These are phyloP conservation scores for Teratosphaeria epicoccoides DNA, from an alignment of 2,329 filamentous ascomycete species.

Conservation along the genomic window DNA sequence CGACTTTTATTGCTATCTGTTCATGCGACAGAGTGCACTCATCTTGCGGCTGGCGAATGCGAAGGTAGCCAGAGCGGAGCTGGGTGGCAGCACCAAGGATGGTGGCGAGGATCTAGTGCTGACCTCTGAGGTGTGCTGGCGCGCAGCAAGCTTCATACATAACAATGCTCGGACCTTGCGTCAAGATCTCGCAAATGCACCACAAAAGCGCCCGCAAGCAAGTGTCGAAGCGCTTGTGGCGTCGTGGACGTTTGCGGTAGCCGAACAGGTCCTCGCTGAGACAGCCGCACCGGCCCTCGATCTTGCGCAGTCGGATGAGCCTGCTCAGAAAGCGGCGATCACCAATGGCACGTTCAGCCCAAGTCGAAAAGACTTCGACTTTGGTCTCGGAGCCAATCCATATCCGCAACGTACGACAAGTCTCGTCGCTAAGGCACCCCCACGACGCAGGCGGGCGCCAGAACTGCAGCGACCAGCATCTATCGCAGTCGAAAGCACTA, in stretches of 20 bases:
- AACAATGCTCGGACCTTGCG: constrained; percentile 69
- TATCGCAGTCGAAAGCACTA: constrained; percentile 2
- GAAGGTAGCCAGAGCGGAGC: constrained; percentile 31
- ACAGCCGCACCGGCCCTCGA: constrained; percentile 36
- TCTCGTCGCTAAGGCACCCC: constrained; percentile 4
- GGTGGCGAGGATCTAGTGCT: constrained; percentile 59
- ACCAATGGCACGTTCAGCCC: constrained; percentile 10
- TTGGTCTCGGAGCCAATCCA: constrained; percentile 21
- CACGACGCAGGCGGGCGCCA: constrained; percentile 5
- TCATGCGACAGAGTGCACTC: constrained; percentile 74
- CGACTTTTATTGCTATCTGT: constrained; percentile 90
- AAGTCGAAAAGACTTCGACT: constrained; percentile 16
- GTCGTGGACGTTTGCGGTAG: constrained; percentile 67
- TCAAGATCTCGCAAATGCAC: constrained; percentile 54
- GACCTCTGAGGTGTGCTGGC: constrained; percentile 75
- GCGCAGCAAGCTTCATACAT: constrained; percentile 75
- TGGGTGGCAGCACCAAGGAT: constrained; percentile 25
- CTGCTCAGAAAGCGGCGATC: constrained; percentile 1
- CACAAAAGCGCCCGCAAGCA: constrained; percentile 16
- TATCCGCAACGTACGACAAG: constrained; percentile 23
- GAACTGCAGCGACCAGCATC: constrained; percentile 6
- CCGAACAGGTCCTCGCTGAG: constrained; percentile 66
- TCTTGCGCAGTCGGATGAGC: constrained; percentile 6
- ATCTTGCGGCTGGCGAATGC: constrained; percentile 71
- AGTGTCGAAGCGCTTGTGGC: constrained; percentile 64